Conservation (phyloP, 2,329 filamentous ascomycete species). For the Clonostachys sp. region DNA sequence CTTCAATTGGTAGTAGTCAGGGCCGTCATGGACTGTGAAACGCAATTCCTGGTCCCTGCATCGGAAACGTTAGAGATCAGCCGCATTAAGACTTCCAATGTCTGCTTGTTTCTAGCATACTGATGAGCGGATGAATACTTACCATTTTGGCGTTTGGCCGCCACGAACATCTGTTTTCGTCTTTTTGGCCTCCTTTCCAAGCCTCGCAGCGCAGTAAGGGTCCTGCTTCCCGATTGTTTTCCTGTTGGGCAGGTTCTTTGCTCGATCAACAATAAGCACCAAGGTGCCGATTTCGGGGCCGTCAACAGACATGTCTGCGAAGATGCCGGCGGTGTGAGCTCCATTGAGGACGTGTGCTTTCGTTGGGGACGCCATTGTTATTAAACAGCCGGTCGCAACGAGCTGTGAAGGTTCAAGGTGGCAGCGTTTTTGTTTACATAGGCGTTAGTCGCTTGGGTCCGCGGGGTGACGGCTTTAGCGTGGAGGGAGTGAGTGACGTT, state of each 20-base stretch:
- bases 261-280: slow-evolving; percentile 86
- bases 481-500: not conserved
- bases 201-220: slow-evolving; percentile 87
- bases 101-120: too few species aligned
- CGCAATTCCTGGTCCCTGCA: slow-evolving; percentile 96
- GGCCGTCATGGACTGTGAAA: slow-evolving; percentile 92
- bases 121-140: slow-evolving; percentile 15
- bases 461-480: not conserved
- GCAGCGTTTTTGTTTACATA: slow-evolving; percentile 3
- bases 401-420: not conserved
- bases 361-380: slow-evolving; percentile 46
- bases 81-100: not conserved
- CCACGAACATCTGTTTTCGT: slow-evolving; percentile 91
- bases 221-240: slow-evolving; percentile 99
- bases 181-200: slow-evolving; percentile 97
- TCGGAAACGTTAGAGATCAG: not conserved
- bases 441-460: slow-evolving; percentile 5
- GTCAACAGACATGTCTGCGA: slow-evolving; percentile 88
- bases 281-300: slow-evolving; percentile 91
- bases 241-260: slow-evolving; percentile 93
- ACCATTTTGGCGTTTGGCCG: slow-evolving; percentile 95
- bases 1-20: slow-evolving; percentile 94
- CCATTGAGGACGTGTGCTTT: slow-evolving; percentile 54
- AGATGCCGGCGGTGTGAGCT: slow-evolving; percentile 87
- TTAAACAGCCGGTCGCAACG: not conserved